Base-by-base conservation (phyloP, 768 basidiomycete genomes). In the Podaxis sp. region DNA sequence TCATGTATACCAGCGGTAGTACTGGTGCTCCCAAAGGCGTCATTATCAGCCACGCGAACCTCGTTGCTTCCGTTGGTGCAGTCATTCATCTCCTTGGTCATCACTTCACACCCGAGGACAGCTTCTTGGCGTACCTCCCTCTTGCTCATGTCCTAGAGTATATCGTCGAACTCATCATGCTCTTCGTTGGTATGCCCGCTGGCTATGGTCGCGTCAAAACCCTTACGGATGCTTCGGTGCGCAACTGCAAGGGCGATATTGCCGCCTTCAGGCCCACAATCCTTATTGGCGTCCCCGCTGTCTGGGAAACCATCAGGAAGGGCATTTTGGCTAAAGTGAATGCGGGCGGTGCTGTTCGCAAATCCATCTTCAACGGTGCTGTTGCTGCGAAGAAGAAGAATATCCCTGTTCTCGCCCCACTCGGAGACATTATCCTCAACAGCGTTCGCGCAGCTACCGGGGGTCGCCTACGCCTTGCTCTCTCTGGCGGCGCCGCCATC, bases 271-370 rank as follows among this genome's bases (percentile, higher is more conserved):
- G 80, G 47, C 96, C 96, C 5, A 82, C 87, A n/a, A 88, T 97
- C 75, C 88, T 98, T 84, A 85, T 93, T 57, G 96, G 94, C 57
- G 96, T 98, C 1, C 96, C 96, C 1, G 93, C 95, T 2, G 91
- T 98, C 0, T 99, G 94, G 94, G 96, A 99, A 76, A 89, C 86
- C 59, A 98, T 98, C 66, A 88, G 96, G 63, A 99, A 99, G 79
- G 95, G 95, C 36, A 96, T 99, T 71, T 69, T 94, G 9, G 72
- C 81, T 63, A 94, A 94, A 75, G 88, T 98, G 57, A 84, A 93
- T 62, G 70, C 83, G 2, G 76, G 87, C 1, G 89, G 93, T 8
- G 46, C 75, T 0, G 15, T 94, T 68, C 91, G 84, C 80, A 90
- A 88, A 77, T 79, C 73, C 52, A 71, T 96, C 33, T 99, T 99